Conservation (phyloP, 768 basidiomycete genomes). For the Mrakia hoshinonis region DNA sequence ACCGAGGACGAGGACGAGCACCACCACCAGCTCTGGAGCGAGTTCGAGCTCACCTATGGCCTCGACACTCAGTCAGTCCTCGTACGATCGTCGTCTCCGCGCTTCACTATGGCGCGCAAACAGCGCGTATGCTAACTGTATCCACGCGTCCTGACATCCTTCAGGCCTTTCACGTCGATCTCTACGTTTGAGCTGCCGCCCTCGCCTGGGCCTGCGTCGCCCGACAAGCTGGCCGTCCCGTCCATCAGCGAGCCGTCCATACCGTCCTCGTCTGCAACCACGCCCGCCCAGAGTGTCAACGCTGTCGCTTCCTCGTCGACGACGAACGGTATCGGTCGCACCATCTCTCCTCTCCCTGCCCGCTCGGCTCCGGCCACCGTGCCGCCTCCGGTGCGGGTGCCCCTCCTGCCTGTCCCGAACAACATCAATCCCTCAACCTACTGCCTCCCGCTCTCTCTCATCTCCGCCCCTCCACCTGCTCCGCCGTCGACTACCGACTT, state of each 20-base stretch:
- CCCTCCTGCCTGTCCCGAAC: background rate
- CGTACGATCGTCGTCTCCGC: background rate
- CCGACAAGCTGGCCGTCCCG: background rate
- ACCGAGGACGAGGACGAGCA: constrained; percentile 1
- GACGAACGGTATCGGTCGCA: no score
- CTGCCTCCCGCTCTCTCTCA: constrained; percentile 1
- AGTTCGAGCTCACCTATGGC: constrained; percentile 10
- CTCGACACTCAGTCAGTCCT: constrained; percentile 9
- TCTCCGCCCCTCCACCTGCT: background rate
- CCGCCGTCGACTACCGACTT: background rate
- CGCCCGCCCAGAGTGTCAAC: background rate
- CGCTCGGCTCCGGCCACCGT: background rate
- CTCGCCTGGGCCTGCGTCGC: background rate
- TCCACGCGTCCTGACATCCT: background rate
- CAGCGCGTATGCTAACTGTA: background rate
- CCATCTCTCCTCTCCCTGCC: background rate
- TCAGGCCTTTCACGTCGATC: background rate
- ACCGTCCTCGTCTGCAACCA: background rate
- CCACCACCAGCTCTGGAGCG: constrained; percentile 3
- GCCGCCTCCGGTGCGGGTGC: background rate
- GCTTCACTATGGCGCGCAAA: no score
- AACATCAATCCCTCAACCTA: background rate
- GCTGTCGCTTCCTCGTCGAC: background rate
- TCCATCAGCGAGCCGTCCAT: background rate
- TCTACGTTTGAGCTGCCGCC: background rate